Percentiles rank a stretch among this genome's conserved stretches.
phyloP scores from a whole-genome alignment of 352 stramenopile genomes.

The Pythium vanterpoolii region DNA sequence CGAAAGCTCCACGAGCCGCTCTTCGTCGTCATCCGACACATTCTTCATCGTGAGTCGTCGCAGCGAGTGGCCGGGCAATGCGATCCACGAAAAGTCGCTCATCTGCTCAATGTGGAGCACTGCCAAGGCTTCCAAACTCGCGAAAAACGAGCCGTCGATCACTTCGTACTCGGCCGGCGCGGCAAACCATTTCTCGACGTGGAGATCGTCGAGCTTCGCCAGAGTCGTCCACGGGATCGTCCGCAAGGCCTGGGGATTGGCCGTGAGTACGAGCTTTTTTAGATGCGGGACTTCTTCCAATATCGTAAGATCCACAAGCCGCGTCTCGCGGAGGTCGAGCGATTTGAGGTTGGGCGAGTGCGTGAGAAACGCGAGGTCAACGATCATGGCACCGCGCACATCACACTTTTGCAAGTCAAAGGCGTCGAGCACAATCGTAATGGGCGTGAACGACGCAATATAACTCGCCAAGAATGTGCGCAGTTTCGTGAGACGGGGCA shows the following conservation, averaged over 20 bases:
- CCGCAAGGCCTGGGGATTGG: conserved; percentile 17
- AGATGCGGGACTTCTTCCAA: conserved; percentile 2
- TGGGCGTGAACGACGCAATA: conserved; percentile 18
- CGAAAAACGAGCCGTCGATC: conserved; percentile 23
- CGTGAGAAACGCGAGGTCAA: conserved; percentile 14
- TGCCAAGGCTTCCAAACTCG: conserved; percentile 9
- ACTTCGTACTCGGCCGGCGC: conserved; percentile 24
- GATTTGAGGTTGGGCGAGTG: conserved; percentile 16
- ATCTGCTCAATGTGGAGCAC: conserved; percentile 24
- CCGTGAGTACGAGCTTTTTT: conserved; percentile 23
- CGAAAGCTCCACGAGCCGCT: conserved; percentile 16
- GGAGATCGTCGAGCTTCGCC: conserved; percentile 17
- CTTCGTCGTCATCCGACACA: conserved; percentile 20
- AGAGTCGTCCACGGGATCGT: conserved; percentile 13
- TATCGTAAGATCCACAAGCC: conserved; percentile 5
- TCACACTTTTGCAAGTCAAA: conserved; percentile 23
- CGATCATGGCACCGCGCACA: conserved; percentile 12
- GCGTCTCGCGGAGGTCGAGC: conserved; percentile 22
- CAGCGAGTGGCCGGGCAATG: conserved; percentile 10
- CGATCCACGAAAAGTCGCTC: conserved; percentile 26
- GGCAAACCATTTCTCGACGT: conserved; percentile 22
- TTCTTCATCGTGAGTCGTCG: conserved; percentile 21
- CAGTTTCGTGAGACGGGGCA: conserved; percentile 14
- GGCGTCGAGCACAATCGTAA: conserved; percentile 16
- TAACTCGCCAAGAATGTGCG: conserved; percentile 21